Evolutionary conservation across 805 yeast species (phyloP), one percentile per base, ranked within the genome.

Genomic region (Priceomyces haplophilus): DNA sequence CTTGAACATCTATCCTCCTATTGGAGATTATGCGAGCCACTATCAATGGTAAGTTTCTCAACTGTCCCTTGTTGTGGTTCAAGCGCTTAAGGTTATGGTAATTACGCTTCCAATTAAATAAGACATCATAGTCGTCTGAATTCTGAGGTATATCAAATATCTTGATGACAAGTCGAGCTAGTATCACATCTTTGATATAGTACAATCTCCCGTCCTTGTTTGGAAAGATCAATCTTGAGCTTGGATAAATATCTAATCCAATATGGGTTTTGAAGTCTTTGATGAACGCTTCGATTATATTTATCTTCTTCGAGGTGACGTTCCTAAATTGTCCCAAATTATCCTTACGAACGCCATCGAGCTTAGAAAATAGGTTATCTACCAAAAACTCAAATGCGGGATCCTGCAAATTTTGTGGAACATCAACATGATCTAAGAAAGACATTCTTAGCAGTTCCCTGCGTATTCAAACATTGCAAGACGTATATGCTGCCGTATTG

Each of bases 171-270:
- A 67, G 47, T 19, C 67, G 66, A 0, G 83, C 85, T 25, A 90
- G 59, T 0, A 78, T 72, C 15, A 67, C 65, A 48, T 89, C 96
- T 55, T 79, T 81, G 32, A 87, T 67, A 48, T 78, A 73, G 58
- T 81, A 87, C 33, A 73, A 61, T 33, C 89, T 64, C 16, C 73
- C 65, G 50, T 87, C 95, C 40, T 79, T 69, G 41, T 79, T 74
- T 0, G 95, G 88, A 20, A 84, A 59, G 1, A 76, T 65, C 37
- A 89, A 66, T 24, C 80, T 65, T 12, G 85, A 68, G 1, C 83
- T 83, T 0, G 91, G 90, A 51, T 74, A 81, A 3, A 89, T 72
- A 58, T 89, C 64, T 31, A 44, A 32, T 8, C 75, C 75, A 16
- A 69, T 60, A 43, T 68, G 73, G 13, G 60, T 59, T 34, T 58